A percentile compares a stretch with the other conserved stretches of the same genome.
Evolutionary conservation across 225 moss, liverwort and hornwort genomes (phyloP).

Genomic region (Straminergon stramineum): DNA sequence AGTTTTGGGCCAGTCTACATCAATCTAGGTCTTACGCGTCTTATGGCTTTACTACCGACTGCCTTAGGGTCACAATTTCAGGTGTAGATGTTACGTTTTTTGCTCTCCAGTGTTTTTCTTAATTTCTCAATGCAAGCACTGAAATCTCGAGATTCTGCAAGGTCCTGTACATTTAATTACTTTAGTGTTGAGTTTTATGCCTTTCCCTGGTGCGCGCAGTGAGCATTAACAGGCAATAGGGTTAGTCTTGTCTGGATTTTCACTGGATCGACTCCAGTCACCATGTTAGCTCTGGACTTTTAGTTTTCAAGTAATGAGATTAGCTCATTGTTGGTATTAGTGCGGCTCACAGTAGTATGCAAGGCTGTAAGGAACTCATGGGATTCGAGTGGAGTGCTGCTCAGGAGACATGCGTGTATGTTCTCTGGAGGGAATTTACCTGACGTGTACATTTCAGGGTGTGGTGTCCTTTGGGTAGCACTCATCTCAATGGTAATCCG

Average conservation of each 20-base stretch:
- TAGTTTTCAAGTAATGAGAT: neutral
- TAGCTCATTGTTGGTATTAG: neutral
- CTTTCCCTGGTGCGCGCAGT: neutral
- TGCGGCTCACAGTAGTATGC: neutral
- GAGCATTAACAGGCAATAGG: neutral
- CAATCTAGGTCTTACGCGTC: neutral
- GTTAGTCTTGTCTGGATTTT: neutral
- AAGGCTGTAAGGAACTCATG: neutral
- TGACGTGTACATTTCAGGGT: neutral
- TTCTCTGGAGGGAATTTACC: neutral
- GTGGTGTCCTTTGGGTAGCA: neutral
- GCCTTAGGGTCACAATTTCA: neutral
- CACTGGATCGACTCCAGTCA: neutral
- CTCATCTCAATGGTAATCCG: neutral
- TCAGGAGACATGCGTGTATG: neutral
- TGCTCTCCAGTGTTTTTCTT: neutral
- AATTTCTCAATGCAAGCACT: neutral
- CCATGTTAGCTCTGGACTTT: neutral
- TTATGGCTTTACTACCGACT: neutral
- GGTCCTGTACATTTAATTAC: neutral
- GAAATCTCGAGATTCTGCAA: neutral
- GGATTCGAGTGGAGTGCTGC: neutral
- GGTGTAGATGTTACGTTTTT: neutral
- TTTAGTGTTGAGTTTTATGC: neutral
- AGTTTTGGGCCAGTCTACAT: neutral